Percentiles rank a stretch among this genome's conserved stretches.
Evolutionary conservation across 2,329 filamentous ascomycete species (phyloP).

Genomic region (Verruconis gallopava): DNA sequence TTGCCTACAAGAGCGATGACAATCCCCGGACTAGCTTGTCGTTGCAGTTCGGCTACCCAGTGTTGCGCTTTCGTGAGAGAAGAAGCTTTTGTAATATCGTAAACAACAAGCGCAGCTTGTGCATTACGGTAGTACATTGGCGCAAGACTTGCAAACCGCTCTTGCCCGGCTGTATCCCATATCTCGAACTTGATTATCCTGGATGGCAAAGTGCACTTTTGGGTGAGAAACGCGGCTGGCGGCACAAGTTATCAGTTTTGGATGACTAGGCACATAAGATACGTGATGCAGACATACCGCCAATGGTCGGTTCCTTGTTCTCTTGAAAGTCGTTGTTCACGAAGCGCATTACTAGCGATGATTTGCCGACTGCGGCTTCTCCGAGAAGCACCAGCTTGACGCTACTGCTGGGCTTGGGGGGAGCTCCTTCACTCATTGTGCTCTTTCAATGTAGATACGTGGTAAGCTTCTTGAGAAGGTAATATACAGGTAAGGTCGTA

Average conservation of each 20-base stretch:
- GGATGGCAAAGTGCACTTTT: slow-evolving; percentile 93
- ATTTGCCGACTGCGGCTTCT: slow-evolving; percentile 98
- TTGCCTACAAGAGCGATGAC: slow-evolving; percentile 96
- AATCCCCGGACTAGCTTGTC: slow-evolving; percentile 90
- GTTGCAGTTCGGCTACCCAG: slow-evolving; percentile 95
- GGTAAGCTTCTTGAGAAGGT: too few relatives aligned
- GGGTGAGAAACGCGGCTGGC: slow-evolving; percentile 87
- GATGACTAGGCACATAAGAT: not conserved
- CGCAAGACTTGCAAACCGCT: slow-evolving; percentile 89
- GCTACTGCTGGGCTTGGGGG: slow-evolving; percentile 95
- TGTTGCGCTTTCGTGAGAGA: slow-evolving; percentile 95
- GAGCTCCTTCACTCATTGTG: slow-evolving; percentile 57
- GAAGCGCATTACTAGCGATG: slow-evolving; percentile 92
- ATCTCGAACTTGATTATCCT: slow-evolving; percentile 62
- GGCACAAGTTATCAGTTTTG: slow-evolving; percentile 10
- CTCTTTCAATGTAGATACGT: too few relatives aligned
- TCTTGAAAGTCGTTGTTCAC: slow-evolving; percentile 99
- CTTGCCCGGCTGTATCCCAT: slow-evolving; percentile 96
- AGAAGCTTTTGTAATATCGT: slow-evolving; percentile 93
- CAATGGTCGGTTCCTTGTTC: slow-evolving; percentile 98
- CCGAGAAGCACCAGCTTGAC: slow-evolving; percentile 97
- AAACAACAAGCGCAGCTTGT: slow-evolving; percentile 92
- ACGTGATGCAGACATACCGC: slow-evolving; percentile 47
- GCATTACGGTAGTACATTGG: slow-evolving; percentile 99
- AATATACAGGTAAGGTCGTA: too few relatives aligned